A percentile compares a stretch with the other conserved stretches of the same genome.
phyloP scores from a whole-genome alignment of 805 yeast species.

The Suhomyces kilbournensis region DNA sequence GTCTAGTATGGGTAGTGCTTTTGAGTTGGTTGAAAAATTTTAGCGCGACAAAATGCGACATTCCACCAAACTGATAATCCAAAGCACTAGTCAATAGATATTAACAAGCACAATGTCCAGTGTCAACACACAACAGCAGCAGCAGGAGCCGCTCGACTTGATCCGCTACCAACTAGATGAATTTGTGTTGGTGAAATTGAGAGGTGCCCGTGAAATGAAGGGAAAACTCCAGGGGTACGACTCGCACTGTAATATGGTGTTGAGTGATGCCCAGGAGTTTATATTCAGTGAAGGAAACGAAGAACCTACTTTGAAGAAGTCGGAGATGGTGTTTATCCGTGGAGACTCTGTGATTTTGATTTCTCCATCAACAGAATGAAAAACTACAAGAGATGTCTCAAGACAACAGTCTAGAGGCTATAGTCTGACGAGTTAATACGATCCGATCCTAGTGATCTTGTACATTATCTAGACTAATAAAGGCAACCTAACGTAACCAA shows the following conservation, averaged over 20 bases:
- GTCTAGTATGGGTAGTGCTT: too few relatives aligned
- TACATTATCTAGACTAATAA: neutral
- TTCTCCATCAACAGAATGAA: constrained; percentile 38
- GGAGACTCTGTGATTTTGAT: constrained; percentile 96
- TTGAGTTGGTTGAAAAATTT: constrained; percentile 3
- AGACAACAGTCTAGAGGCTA: neutral
- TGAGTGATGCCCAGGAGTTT: constrained; percentile 88
- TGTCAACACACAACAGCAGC: constrained; percentile 28
- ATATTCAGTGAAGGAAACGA: constrained; percentile 53
- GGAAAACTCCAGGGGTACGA: constrained; percentile 94
- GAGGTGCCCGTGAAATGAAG: constrained; percentile 90
- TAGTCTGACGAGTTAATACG: neutral
- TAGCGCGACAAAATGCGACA: constrained; percentile 4
- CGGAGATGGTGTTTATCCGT: constrained; percentile 91
- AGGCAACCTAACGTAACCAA: too few relatives aligned
- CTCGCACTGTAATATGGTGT: constrained; percentile 92
- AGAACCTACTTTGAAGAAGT: constrained; percentile 48
- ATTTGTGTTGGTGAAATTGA: constrained; percentile 76
- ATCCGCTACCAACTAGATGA: constrained; percentile 86
- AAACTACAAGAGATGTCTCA: too few relatives aligned
- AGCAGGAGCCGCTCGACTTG: constrained; percentile 80
- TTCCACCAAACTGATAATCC: too few relatives aligned
- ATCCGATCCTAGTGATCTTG: neutral
- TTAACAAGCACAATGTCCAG: constrained; percentile 30
- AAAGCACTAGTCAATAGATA: too few relatives aligned